Percentiles rank a stretch among this genome's conserved stretches.
Conservation (phyloP, 192 early-diverging fungal species). For the Jimgerdemannia flammicorona region DNA sequence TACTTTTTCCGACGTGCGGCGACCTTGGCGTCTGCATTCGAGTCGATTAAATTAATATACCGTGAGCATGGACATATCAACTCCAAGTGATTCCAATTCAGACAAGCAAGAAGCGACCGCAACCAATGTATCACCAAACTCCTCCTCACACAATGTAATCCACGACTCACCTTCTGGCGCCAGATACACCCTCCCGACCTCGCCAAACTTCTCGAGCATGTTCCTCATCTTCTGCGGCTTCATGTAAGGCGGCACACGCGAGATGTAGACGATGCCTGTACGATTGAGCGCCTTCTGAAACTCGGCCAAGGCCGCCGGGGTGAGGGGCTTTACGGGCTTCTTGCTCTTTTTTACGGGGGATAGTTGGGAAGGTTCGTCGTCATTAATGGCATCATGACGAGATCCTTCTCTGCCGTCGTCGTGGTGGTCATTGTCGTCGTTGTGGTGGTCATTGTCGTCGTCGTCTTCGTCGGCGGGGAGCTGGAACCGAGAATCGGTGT, state of each 20-base stretch:
- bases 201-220: slow-evolving; percentile 70
- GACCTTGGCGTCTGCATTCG: slow-evolving; percentile 48
- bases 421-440: too few species aligned
- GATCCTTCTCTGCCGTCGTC: background rate
- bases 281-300: slow-evolving; percentile 65
- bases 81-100: too few species aligned
- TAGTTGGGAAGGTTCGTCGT: background rate
- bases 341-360: background rate
- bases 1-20: slow-evolving; percentile 83
- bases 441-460: too few species aligned
- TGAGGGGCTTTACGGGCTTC: slow-evolving; percentile 59
- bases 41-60: background rate
- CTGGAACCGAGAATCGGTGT: background rate
- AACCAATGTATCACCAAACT: background rate
- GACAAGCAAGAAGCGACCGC: too few species aligned
- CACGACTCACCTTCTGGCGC: slow-evolving; percentile 67
- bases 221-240: slow-evolving; percentile 73
- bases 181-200: slow-evolving; percentile 82
- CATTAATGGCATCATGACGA: background rate
- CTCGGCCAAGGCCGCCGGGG: slow-evolving; percentile 51
- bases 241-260: slow-evolving; percentile 93
- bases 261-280: slow-evolving; percentile 90
- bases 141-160: background rate
- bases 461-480: background rate
- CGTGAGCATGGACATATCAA: background rate